Evolutionary conservation across 2,329 filamentous ascomycete species (phyloP), one percentile per base, ranked within the genome.

Genomic region (Neurospora sp.): DNA sequence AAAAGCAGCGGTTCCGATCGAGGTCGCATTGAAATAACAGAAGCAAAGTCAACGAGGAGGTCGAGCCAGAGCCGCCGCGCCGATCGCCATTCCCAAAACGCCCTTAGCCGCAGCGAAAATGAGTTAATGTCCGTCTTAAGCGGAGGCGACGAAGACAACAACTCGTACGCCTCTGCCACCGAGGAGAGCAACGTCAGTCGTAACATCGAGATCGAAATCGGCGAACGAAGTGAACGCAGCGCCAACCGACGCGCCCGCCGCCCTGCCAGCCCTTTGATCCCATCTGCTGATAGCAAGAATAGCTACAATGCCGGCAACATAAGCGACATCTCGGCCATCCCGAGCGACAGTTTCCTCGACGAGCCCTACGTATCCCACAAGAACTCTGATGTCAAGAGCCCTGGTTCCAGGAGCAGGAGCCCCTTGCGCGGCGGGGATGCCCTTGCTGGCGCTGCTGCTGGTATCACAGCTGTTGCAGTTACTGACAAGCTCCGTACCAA

Each of bases 21-120:
- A 33, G 92, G 94, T 78, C 92, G 92, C 77, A 90, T 97, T 72
- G 90, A 96, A 80, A 93, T 97, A 78, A 96, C 92, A 70, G 92
- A 96, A 80, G 90, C 90, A 70, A 91, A 88, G 78, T 88, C 88
- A 65, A 69, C 69, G 73, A 88, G 91, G 76, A 94, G 91, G 80
- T 86, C 90, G 19, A 92, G 85, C 6, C 70, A 81, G 73, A 76
- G 78, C 46, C 82, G 83, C 69, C 83, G 82, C 36, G 52, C 52
- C 23, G 52, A 62, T 36, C 52, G 52, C 15, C 52, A 62, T 62
- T 74, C 77, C 1, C 71, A 73, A 52, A 68, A 75, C 38, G 74
- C 68, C 67, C 73, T 87, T 1, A 89, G 88, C 78, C 88, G 89
- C 73, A 91, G 92, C 75, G 74, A 83, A 74, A 79, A 77, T 19